Evolutionary conservation across 1,284 basidiomycete species (phyloP), one percentile per base, ranked within the genome.

Genomic region (Prillingera fragicola): DNA sequence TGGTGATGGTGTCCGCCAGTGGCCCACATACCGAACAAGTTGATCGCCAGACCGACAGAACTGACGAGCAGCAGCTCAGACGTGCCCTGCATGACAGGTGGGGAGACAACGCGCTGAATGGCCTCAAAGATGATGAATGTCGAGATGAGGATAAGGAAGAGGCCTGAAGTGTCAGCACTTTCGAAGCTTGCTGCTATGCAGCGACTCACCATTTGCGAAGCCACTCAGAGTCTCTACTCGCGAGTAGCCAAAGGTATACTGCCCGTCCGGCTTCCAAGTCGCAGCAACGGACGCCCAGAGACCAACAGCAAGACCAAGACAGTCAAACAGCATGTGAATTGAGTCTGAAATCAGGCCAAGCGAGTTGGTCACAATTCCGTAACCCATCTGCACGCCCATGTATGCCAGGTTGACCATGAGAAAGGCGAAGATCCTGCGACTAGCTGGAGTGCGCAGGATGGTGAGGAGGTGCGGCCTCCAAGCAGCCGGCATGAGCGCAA

Each of bases 261-360:
- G 78, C 55, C 86, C 83, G 71, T 98, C 92, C 1, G 89, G 87
- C 33, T 87, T 83, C 95, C 95, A 98, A 5, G 86, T 91, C 1
- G 92, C 89, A 84, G 97, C 97, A 10, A 99, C 88, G 21, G 88
- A 92, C 3, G 95, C 95, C 52, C 96, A 84, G 2, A 99, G 76
- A 2, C 95, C 95, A 56, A 99, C 89, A 0, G 82, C 94, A 45
- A 98, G 90, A 2, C 94, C 94, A 75, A 96, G 84, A 63, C 95
- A 98, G 72, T 99, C 95, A 61, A 99, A 99, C 19, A 92, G 88
- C 95, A 98, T 98, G 67, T 99, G 95, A 39, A 99, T 98, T 12
- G 95, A 89, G 69, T 99, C 95, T 13, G 90, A 95, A 48, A 99
- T 98, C 25, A 99, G 74, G 1, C 95, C 95, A 36, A 99, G 71